Conservation (phyloP, 257 asterid genomes). For the Primulina tabacum region DNA sequence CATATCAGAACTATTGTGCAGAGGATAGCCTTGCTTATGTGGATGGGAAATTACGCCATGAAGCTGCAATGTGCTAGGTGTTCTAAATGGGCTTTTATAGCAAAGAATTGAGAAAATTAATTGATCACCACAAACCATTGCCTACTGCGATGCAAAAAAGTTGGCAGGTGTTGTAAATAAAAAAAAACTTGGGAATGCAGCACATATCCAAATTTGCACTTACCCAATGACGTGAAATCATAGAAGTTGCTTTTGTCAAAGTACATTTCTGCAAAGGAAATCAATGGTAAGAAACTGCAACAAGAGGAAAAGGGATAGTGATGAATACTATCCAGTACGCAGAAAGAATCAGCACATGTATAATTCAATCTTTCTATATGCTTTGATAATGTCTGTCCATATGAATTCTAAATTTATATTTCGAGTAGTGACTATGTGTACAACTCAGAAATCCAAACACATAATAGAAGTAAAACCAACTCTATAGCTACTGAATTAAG, state of each 20-base stretch:
- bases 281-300: slow-evolving; percentile 5
- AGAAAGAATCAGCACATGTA: neutral
- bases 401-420: slow-evolving; percentile 6
- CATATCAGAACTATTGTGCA: slow-evolving; percentile 8
- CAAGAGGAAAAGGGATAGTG: slow-evolving; percentile 2
- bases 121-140: slow-evolving; percentile 1
- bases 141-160: slow-evolving; percentile 8
- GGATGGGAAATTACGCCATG: slow-evolving; percentile 14
- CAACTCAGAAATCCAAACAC: slow-evolving; percentile 11
- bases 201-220: slow-evolving; percentile 25
- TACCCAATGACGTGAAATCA: slow-evolving; percentile 65
- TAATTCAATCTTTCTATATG: neutral
- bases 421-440: slow-evolving; percentile 11
- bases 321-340: neutral
- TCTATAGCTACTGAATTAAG: slow-evolving; percentile 10
- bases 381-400: neutral
- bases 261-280: slow-evolving; percentile 49
- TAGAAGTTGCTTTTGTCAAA: slow-evolving; percentile 64
- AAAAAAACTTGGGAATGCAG: neutral
- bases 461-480: slow-evolving; percentile 3
- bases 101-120: neutral
- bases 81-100: neutral
- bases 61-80: neutral
- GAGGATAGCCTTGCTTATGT: slow-evolving; percentile 15
- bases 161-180: neutral